phyloP scores from a whole-genome alignment of 78 protist species.

The Isochrysis galbana region DNA sequence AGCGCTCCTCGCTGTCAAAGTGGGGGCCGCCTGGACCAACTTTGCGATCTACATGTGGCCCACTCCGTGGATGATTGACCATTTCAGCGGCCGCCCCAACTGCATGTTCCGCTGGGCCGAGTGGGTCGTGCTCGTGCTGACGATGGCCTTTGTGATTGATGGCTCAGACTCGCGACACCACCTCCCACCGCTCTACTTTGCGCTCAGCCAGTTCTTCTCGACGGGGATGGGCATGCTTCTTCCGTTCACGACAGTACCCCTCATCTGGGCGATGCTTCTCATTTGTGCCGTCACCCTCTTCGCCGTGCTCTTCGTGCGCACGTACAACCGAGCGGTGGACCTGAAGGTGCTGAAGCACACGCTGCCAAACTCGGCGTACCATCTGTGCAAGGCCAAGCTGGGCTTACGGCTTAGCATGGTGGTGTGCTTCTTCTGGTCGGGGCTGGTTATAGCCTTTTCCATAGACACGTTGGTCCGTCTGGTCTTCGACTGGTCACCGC shows the following conservation, averaged over 20 bases:
- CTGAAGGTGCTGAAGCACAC: background rate
- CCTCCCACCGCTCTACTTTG: background rate
- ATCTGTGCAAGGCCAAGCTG: background rate
- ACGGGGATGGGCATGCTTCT: background rate
- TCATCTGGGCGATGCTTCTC: background rate
- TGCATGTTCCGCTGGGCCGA: background rate
- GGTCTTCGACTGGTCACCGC: background rate
- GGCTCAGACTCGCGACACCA: background rate
- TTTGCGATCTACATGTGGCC: background rate
- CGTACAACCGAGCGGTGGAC: background rate
- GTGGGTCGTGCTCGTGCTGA: background rate
- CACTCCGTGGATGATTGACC: background rate
- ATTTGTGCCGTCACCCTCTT: background rate
- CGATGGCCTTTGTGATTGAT: background rate
- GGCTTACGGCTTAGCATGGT: background rate
- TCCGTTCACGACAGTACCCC: background rate
- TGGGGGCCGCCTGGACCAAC: background rate
- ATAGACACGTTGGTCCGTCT: background rate
- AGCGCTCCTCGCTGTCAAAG: background rate
- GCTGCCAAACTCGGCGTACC: background rate
- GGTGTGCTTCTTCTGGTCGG: background rate
- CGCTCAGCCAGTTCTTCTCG: too few species aligned
- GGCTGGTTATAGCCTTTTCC: background rate
- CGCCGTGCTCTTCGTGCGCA: background rate
- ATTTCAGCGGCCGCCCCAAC: background rate